Base-by-base conservation (phyloP, 2,329 filamentous ascomycete genomes). In the Pseudogymnoascus verrucosus region DNA sequence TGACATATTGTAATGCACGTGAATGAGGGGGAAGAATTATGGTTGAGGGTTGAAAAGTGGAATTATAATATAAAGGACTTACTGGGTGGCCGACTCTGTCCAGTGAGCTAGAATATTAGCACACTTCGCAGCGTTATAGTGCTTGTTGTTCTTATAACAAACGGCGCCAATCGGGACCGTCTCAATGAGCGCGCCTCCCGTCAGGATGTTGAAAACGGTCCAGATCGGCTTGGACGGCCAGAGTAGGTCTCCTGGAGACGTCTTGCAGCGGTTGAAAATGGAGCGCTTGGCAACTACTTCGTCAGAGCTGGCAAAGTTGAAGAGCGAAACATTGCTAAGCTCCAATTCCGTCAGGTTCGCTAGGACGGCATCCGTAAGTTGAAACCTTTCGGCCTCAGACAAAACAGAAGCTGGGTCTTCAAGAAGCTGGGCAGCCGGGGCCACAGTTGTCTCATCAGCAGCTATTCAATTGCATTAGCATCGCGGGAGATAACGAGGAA, bases 181-280 rank as follows among this genome's bases (percentile, higher is more conserved):
- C 42, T 72, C 74, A 63, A 82, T 71, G 40, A 84, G 74, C 31
- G 72, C 71, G 11, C 79, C 78, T 8, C 71, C 72, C 16, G 77
- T 70, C 4, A 78, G 76, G 12, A 74, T 67, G 70, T 84, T 80
- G 62, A 85, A 75, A 10, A 70, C 67, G 5, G 70, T 66, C 83
- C 82, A 85, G 7, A 71, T 71, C 0, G 72, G 66, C 16, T 75
- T 64, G 0, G 76, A 77, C 0, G 83, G 84, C 83, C 82, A 85
- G 54, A 70, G 10, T 1, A 16, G 5, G 37, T 71, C 69, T 3
- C 68, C 69, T 5, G 70, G 70, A 12, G 67, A 67, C 8, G 63
- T 36, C 60, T 71, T 72, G 60, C 70, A 72, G 26, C 28, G 51
- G 16, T 57, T 57, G 26, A 57, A 19, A 12, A 57, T 5, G 51